Base-by-base conservation (phyloP, 2,329 filamentous ascomycete genomes). In the Coniochaeta sp. region DNA sequence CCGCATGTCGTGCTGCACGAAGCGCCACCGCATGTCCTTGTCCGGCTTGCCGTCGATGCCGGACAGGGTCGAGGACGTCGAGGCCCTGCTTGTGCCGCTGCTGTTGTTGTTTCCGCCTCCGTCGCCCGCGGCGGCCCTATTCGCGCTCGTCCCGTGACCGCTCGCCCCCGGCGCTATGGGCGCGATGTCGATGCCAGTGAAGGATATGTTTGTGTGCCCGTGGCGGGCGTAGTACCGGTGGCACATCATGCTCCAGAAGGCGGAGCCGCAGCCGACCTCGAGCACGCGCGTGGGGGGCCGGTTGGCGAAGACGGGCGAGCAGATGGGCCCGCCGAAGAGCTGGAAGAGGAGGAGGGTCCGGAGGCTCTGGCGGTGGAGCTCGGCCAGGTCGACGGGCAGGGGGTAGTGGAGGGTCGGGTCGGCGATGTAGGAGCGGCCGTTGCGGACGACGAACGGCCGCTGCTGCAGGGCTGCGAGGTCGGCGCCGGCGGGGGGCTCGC, bases 231-330 rank as follows among this genome's bases (percentile, higher is more conserved):
- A 91, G 73, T 90, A 89, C 38, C 90, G 85, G 72, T 96, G 89
- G 72, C 91, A 96, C 78, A 91, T 87, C 74, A 90, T 88, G 66
- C 90, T 93, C 93, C 93, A 97, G 70, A 96, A 90, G 26, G 86
- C 93, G 22, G 89, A 89, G 19, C 93, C 93, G 72, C 93, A 98
- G 32, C 88, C 92, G 36, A 97, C 75, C 70, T 98, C 93, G 26
- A 98, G 80, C 30, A 98, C 88, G 64, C 86, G 87, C 67, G 81
- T 82, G 0, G 93, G 93, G 22, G 90, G 87, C 55, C 85, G 84
- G 63, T 84, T 81, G 50, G 81, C 76, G 59, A 91, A 81, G 32
- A 79, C 79, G 1, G 89, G 87, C 9, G 88, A 89, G 73, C 89
- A 93, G 60, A 95, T 82, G 0, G 91, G 89, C 12, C 86, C 86